Evolutionary conservation across 495 filamentous ascomycete genomes (phyloP), one percentile per base, ranked within the genome.

Genomic region (Copromyces sp.): DNA sequence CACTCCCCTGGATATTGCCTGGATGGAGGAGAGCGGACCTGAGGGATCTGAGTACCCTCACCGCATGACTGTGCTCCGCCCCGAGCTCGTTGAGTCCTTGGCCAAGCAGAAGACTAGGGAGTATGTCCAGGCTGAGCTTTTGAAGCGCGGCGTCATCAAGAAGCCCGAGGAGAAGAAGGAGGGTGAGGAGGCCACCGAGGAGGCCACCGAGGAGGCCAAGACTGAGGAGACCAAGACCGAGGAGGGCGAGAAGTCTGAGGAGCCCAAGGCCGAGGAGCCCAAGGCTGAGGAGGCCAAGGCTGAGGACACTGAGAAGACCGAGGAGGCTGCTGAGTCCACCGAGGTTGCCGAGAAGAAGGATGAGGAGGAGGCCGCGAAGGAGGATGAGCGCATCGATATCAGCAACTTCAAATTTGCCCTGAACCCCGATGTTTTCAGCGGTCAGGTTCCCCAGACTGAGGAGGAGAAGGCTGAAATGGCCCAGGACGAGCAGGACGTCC

Each of bases 371-470:
- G 81, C 82, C 68, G 45, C 71, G 69, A 47, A 71, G 14, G 80
- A 83, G 42, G 82, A 82, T 76, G 88, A 87, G 71, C 86, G 81
- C 75, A 88, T 97, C 71, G 94, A 97, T 75, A 91, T 95, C 73
- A 93, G 93, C 44, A 87, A 89, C 75, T 99, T 99, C 86, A 83
- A 91, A 37, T 92, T 97, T 71, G 83, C 92, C 38, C 87, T 99
- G 38, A 99, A 99, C 84, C 95, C 96, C 35, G 96, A 99, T 80
- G 94, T 93, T 69, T 97, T 93, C 86, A 94, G 92, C 80, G 95
- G 94, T 72, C 96, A 99, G 81, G 84, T 88, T 45, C 95, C 96
- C 37, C 92, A 95, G 79, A 95, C 93, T 16, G 89, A 95, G 11
- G 94, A 91, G 73, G 95, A 98, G 78, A 97, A 95, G 83, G 89